Evolutionary conservation across 805 yeast species (phyloP), one percentile per base, ranked within the genome.

Genomic region (Candida caryicola): DNA sequence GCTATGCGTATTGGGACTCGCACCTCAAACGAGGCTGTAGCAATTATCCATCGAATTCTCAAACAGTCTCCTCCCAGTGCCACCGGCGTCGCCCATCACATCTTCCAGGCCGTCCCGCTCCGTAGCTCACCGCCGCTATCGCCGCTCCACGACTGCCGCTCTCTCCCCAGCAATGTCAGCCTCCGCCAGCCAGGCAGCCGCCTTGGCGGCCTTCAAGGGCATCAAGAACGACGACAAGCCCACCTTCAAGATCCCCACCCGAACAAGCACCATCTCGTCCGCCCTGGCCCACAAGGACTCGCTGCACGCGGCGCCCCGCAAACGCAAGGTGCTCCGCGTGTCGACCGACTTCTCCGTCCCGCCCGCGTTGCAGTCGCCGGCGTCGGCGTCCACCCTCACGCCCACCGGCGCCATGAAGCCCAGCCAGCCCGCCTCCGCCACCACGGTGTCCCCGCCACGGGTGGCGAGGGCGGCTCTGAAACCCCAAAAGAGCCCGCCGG

Each of bases 101-200:
- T n/a, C n/a, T n/a, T n/a, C n/a, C n/a, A n/a, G n/a, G n/a, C n/a
- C n/a, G n/a, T n/a, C n/a, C n/a, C n/a, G n/a, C n/a, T n/a, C n/a
- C n/a, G n/a, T n/a, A n/a, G n/a, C n/a, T n/a, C n/a, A n/a, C n/a
- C n/a, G n/a, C n/a, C n/a, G n/a, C n/a, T n/a, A n/a, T n/a, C n/a
- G n/a, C n/a, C n/a, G n/a, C n/a, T n/a, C n/a, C n/a, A n/a, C n/a
- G n/a, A n/a, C n/a, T n/a, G n/a, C n/a, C n/a, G n/a, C n/a, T n/a
- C n/a, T n/a, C n/a, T n/a, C n/a, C n/a, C n/a, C n/a, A n/a, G n/a
- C 17, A 23, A 38, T 36, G 41, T 17, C 41, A 21, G 37, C 37
- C 21, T 51, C 66, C 21, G 68, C 67, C 28, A 59, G 64, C 41
- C 66, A 63, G 33, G 71, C 73, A 5, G 74, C 74, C 10, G 74